Conservation (phyloP, 108 stramenopile species). For the Pseudonitzschia multiseries region DNA sequence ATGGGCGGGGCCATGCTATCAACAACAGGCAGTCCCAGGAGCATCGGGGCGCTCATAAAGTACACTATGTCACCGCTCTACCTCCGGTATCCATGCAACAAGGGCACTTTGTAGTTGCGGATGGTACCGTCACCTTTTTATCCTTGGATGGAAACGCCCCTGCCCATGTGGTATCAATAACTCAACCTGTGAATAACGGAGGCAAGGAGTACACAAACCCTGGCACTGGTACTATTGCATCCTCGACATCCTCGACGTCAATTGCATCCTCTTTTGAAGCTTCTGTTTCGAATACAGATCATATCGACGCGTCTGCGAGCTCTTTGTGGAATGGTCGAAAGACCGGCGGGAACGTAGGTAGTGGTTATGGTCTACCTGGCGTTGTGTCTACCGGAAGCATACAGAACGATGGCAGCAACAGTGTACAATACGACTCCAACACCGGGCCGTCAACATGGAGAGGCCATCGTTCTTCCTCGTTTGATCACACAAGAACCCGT, state of each 20-base stretch:
- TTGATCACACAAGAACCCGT: slow-evolving; percentile 27
- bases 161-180: slow-evolving; percentile 29
- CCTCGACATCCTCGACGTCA: slow-evolving; percentile 49
- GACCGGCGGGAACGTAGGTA: slow-evolving; percentile 17
- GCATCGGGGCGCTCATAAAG: slow-evolving; percentile 13
- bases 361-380: slow-evolving; percentile 31
- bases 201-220: slow-evolving; percentile 16
- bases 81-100: slow-evolving; percentile 35
- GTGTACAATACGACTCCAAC: slow-evolving; percentile 22
- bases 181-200: slow-evolving; percentile 8
- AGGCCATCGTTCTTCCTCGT: slow-evolving; percentile 31
- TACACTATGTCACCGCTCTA: slow-evolving; percentile 35
- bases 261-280: slow-evolving; percentile 64
- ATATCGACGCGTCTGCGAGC: slow-evolving; percentile 15
- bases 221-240: slow-evolving; percentile 17
- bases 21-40: slow-evolving; percentile 1
- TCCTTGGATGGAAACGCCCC: slow-evolving; percentile 29
- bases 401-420: slow-evolving; percentile 25
- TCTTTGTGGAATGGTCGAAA: slow-evolving; percentile 37
- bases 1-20: not conserved
- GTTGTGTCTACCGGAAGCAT: slow-evolving; percentile 42
- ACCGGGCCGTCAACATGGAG: slow-evolving; percentile 17
- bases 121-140: slow-evolving; percentile 38
- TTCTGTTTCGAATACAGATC: slow-evolving; percentile 37
- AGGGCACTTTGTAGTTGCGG: slow-evolving; percentile 43